phyloP scores from a whole-genome alignment of 2,329 filamentous ascomycete genomes.

The Byssoonygena ceratinophila region DNA sequence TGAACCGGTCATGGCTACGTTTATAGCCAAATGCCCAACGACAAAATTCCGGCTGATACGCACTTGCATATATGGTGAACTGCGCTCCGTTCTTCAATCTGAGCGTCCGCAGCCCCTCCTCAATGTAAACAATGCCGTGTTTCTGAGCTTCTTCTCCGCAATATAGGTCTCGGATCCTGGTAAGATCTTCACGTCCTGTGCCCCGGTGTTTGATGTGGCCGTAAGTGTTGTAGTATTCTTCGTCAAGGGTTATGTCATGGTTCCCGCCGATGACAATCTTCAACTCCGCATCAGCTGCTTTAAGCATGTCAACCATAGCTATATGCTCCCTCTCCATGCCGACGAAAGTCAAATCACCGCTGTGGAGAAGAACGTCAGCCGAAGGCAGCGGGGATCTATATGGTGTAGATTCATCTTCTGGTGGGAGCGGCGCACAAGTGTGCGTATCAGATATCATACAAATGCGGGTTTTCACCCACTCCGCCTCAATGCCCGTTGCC shows the following conservation, averaged over 20 bases:
- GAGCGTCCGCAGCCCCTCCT: constrained; percentile 43
- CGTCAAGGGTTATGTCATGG: constrained; percentile 42
- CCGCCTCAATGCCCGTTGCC: not conserved
- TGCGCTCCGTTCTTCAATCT: constrained; percentile 41
- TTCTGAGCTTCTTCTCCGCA: constrained; percentile 34
- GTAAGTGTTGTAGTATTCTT: constrained; percentile 35
- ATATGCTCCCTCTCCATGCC: constrained; percentile 36
- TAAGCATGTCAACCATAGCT: constrained; percentile 35
- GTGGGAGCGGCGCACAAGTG: constrained; percentile 21
- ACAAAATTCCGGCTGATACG: constrained; percentile 47
- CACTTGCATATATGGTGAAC: constrained; percentile 45
- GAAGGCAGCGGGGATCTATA: constrained; percentile 39
- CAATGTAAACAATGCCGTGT: constrained; percentile 42
- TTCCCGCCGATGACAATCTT: constrained; percentile 49
- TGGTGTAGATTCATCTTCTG: constrained; percentile 18
- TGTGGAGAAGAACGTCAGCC: constrained; percentile 44
- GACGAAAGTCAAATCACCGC: constrained; percentile 42
- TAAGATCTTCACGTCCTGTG: constrained; percentile 17
- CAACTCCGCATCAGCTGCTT: constrained; percentile 38
- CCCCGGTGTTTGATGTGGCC: constrained; percentile 21
- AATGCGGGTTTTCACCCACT: constrained; percentile 31
- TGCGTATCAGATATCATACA: constrained; percentile 36
- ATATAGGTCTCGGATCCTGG: constrained; percentile 38
- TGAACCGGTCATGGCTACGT: constrained; percentile 44
- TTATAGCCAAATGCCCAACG: constrained; percentile 48